A percentile compares a stretch with the other conserved stretches of the same genome.
Conservation (phyloP, 306 rosid species). For the Phaseolus lunatus region DNA sequence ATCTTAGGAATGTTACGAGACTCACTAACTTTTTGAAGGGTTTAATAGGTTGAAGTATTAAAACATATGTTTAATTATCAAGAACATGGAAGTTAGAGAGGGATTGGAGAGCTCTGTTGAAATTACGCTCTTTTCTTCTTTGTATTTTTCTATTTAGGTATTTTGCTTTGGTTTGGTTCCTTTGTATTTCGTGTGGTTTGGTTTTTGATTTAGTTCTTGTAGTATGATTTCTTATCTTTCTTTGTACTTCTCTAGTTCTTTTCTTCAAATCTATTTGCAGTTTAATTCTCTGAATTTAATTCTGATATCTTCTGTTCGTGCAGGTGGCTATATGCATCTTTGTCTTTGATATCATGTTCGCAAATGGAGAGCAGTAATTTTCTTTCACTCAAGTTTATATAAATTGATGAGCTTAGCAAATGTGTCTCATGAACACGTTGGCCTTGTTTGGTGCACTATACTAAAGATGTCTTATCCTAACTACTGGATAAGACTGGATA, state of each 20-base stretch:
- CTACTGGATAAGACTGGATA: slow-evolving; percentile 12
- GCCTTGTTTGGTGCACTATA: slow-evolving; percentile 3
- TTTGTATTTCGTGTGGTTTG: slow-evolving; percentile 20
- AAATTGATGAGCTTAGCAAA: slow-evolving; percentile 31
- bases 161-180: slow-evolving; percentile 18
- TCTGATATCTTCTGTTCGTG: slow-evolving; percentile 47
- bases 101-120: slow-evolving; percentile 22
- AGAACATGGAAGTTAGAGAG: slow-evolving; percentile 9
- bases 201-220: slow-evolving; percentile 12
- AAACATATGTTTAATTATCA: background rate
- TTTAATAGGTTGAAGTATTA: background rate
- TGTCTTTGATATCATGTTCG: slow-evolving; percentile 88
- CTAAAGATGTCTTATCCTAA: too few relatives aligned
- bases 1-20: slow-evolving; percentile 10
- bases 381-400: slow-evolving; percentile 32
- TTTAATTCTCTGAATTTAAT: slow-evolving; percentile 41
- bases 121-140: background rate
- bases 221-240: slow-evolving; percentile 15
- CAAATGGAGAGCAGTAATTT: slow-evolving; percentile 82
- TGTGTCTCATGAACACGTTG: slow-evolving; percentile 38
- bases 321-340: slow-evolving; percentile 92
- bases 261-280: slow-evolving; percentile 23
- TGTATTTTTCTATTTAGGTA: background rate
- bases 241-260: slow-evolving; percentile 22
- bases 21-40: slow-evolving; percentile 20